A percentile compares a stretch with the other conserved stretches of the same genome.
phyloP scores from a whole-genome alignment of 306 rosid species.

The Trifolium subterraneum region DNA sequence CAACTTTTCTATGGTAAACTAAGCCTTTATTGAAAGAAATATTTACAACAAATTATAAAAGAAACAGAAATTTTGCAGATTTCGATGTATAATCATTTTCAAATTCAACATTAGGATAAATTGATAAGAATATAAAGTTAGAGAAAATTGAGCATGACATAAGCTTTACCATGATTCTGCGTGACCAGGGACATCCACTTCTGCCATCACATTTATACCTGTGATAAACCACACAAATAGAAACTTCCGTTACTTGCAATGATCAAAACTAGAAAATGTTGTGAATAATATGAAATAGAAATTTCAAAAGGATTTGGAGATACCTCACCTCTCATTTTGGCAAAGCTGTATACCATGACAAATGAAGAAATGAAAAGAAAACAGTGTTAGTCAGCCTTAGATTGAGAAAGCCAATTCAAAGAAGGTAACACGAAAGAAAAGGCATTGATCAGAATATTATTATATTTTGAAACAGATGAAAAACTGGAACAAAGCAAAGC shows the following conservation, averaged over 20 bases:
- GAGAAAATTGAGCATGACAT: slow-evolving; percentile 38
- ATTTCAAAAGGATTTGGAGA: slow-evolving; percentile 42
- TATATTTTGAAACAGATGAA: slow-evolving; percentile 14
- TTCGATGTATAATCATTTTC: slow-evolving; percentile 16
- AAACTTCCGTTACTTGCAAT: slow-evolving; percentile 16
- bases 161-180: slow-evolving; percentile 79
- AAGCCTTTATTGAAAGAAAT: slow-evolving; percentile 11
- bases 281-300: slow-evolving; percentile 28
- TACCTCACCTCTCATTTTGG: slow-evolving; percentile 83
- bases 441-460: background rate
- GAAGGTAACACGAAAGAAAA: slow-evolving; percentile 32
- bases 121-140: slow-evolving; percentile 24
- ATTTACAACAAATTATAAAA: background rate
- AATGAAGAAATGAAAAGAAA: slow-evolving; percentile 48
- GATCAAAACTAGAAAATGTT: slow-evolving; percentile 23
- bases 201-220: slow-evolving; percentile 97
- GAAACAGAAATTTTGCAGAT: background rate
- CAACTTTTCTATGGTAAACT: background rate
- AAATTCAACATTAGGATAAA: background rate
- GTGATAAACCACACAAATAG: slow-evolving; percentile 45
- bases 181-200: slow-evolving; percentile 97
- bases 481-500: slow-evolving; percentile 22
- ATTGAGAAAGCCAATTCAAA: slow-evolving; percentile 46
- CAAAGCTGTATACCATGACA: slow-evolving; percentile 66
- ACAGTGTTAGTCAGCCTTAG: slow-evolving; percentile 44